Conservation (phyloP, 305 asterid species). For the Fraxinus floribunda region DNA sequence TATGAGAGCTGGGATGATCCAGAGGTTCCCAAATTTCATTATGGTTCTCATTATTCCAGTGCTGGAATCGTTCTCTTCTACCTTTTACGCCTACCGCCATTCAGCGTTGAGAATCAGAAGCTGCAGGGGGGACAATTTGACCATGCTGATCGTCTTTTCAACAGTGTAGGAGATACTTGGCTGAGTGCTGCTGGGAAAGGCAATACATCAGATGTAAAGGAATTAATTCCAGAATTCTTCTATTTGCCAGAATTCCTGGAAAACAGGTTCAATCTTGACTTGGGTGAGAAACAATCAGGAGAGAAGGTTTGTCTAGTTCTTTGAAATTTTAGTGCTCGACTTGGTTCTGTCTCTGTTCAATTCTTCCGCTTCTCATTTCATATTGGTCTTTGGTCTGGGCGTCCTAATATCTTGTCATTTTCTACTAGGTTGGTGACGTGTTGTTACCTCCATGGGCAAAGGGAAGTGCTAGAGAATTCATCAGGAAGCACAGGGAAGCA, state of each 20-base stretch:
- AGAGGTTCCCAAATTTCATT: conserved; percentile 98
- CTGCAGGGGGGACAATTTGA: conserved; percentile 99
- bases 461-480: conserved; percentile 90
- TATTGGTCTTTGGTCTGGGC: conserved; percentile 13
- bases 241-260: conserved; percentile 96
- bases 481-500: conserved; percentile 94
- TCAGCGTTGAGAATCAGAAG: conserved; percentile 86
- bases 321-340: neutral
- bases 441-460: conserved; percentile 96
- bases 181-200: conserved; percentile 97
- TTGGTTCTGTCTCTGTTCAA: neutral
- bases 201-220: conserved; percentile 99
- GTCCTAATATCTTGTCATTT: conserved; percentile 28
- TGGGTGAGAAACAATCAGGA: conserved; percentile 99
- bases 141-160: conserved; percentile 99
- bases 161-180: conserved; percentile 93
- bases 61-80: conserved; percentile 99
- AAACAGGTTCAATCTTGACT: conserved; percentile 85
- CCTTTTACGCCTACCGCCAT: conserved; percentile 95
- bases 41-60: conserved; percentile 99
- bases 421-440: conserved; percentile 85
- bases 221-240: conserved; percentile 95
- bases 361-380: conserved; percentile 6
- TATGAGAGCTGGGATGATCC: conserved; percentile 99
- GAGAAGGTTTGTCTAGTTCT: conserved; percentile 72